These are phyloP conservation scores for Zygoascus ofunaensis DNA, from an alignment of 805 yeast species.

Conservation along the genomic window DNA sequence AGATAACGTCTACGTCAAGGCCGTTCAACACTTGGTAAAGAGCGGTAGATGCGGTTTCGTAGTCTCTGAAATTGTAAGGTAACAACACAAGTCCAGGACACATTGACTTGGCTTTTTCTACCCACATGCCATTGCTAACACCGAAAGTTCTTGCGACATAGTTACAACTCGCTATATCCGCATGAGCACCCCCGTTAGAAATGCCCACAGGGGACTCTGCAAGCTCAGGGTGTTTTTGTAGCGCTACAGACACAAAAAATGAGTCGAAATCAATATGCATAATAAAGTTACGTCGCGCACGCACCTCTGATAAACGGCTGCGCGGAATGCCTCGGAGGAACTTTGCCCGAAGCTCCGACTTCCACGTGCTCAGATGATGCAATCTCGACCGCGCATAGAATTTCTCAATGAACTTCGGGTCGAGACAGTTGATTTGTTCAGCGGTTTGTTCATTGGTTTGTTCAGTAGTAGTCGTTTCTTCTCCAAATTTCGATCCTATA, in stretches of 20 bases:
- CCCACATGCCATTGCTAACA: constrained; percentile 86
- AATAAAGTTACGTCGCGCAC: constrained; percentile 29
- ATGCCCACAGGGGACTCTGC: constrained; percentile 57
- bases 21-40: constrained; percentile 54
- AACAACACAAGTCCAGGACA: constrained; percentile 62
- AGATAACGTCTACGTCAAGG: constrained; percentile 36
- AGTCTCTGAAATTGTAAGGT: constrained; percentile 65
- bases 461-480: neutral
- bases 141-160: constrained; percentile 77
- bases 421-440: constrained; percentile 46
- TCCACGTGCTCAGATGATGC: constrained; percentile 86
- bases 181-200: constrained; percentile 36
- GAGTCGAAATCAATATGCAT: constrained; percentile 90
- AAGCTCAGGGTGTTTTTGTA: constrained; percentile 45
- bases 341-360: constrained; percentile 55
- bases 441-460: neutral
- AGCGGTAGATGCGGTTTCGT: constrained; percentile 53
- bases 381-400: constrained; percentile 77
- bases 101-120: constrained; percentile 47
- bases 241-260: constrained; percentile 82
- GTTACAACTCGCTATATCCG: constrained; percentile 90
- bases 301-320: constrained; percentile 16
- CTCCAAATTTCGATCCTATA: neutral
- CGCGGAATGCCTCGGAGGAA: constrained; percentile 41
- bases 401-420: constrained; percentile 62